Conservation (phyloP, 352 stramenopile genomes). For the Pilasporangium apinafurcum region DNA sequence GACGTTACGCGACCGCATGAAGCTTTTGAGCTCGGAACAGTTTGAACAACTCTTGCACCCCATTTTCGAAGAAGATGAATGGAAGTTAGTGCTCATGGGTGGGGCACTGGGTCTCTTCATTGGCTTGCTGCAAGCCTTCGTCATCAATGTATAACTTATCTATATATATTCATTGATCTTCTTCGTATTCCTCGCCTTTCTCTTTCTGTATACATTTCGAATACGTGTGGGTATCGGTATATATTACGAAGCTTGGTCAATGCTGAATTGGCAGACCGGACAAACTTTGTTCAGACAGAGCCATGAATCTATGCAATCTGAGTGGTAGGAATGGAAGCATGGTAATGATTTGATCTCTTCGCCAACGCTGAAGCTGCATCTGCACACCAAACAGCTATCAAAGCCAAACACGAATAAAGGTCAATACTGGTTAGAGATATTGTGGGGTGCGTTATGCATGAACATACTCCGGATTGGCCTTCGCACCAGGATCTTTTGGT, state of each 20-base stretch:
- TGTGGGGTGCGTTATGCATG: not conserved
- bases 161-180: conserved; percentile 28
- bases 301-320: conserved; percentile 91
- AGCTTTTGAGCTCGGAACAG: conserved; percentile 75
- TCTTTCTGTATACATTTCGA: conserved; percentile 4
- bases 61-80: conserved; percentile 98
- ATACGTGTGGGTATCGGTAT: too few relatives aligned
- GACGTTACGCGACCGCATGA: conserved; percentile 92
- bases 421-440: not conserved
- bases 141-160: conserved; percentile 72
- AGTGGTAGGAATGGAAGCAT: conserved; percentile 93
- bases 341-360: conserved; percentile 92
- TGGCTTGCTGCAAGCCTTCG: conserved; percentile 89
- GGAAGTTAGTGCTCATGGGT: conserved; percentile 96
- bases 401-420: conserved; percentile 1
- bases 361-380: conserved; percentile 82
- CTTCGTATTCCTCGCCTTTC: conserved; percentile 1
- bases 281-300: conserved; percentile 90
- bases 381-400: conserved; percentile 89
- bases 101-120: conserved; percentile 90
- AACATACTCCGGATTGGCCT: conserved; percentile 57
- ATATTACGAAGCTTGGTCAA: conserved; percentile 46
- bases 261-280: conserved; percentile 84
- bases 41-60: conserved; percentile 97
- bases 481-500: conserved; percentile 30